These are phyloP conservation scores for Iris macrosiphon DNA, from an alignment of 106 monocot species.

Conservation along the genomic window DNA sequence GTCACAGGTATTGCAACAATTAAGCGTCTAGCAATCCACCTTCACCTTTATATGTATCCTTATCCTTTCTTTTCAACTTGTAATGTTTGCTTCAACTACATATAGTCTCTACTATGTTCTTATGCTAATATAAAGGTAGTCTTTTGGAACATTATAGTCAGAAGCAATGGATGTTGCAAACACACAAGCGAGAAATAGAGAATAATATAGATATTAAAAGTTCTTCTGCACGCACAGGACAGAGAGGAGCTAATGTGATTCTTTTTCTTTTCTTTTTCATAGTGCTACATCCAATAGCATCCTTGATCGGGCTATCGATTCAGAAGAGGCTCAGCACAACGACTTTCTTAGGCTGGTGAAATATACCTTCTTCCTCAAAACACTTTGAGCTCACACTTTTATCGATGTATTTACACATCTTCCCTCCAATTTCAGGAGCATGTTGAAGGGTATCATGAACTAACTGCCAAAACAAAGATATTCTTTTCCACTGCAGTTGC, in stretches of 20 bases:
- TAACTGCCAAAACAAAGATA: slow-evolving; percentile 10
- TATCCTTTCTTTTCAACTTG: no score
- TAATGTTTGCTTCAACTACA: no score
- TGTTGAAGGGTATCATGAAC: slow-evolving; percentile 12
- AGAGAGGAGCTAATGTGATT: no score
- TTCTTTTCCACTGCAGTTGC: slow-evolving; percentile 10
- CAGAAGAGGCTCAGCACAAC: slow-evolving; percentile 3
- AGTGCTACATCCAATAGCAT: slow-evolving; percentile 12
- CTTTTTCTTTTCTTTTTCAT: slow-evolving; percentile 4
- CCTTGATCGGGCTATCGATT: slow-evolving; percentile 3
- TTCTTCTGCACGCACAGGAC: no score
- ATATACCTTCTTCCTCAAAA: background rate
- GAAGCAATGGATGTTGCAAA: no score
- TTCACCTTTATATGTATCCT: background rate
- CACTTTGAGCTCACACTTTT: no score
- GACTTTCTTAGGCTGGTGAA: slow-evolving; percentile 8
- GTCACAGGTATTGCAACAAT: slow-evolving; percentile 3
- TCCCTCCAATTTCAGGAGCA: slow-evolving; percentile 4
- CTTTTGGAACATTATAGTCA: no score
- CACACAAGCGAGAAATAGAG: no score
- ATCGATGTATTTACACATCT: background rate
- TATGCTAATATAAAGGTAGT: no score
- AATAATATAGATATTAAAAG: background rate
- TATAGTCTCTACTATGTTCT: no score
- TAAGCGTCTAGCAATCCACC: background rate